Percentiles rank a stretch among this genome's conserved stretches.
These are phyloP conservation scores for Picea engelmannii DNA, from an alignment of 83 land plant species.

Conservation along the genomic window DNA sequence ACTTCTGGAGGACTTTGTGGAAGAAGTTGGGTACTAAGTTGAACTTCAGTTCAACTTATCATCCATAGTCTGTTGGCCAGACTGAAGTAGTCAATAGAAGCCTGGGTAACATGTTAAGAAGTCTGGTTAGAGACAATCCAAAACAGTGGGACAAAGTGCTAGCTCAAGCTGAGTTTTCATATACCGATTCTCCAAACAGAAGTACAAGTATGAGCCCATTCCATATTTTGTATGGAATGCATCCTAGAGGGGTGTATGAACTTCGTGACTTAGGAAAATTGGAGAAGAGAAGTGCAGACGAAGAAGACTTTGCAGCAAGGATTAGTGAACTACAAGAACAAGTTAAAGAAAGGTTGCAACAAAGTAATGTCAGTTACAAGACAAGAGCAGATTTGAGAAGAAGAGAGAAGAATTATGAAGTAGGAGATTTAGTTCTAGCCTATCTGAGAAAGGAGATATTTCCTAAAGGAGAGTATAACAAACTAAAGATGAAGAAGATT, in stretches of 20 bases:
- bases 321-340: constrained; percentile 23
- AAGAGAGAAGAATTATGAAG: not conserved
- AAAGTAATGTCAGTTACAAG: not conserved
- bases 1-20: not conserved
- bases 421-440: not conserved
- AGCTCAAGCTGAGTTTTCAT: constrained; percentile 21
- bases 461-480: not conserved
- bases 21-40: not conserved
- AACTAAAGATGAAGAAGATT: not conserved
- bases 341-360: not conserved
- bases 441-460: not conserved
- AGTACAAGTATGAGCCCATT: not conserved
- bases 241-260: too few species aligned
- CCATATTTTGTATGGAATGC: too few species aligned
- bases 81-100: constrained; percentile 8
- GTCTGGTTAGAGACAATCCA: not conserved
- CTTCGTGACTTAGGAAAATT: too few species aligned
- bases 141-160: not conserved
- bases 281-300: constrained; percentile 3
- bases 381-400: not conserved
- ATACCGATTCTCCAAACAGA: constrained; percentile 9
- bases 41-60: constrained; percentile 2
- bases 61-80: constrained; percentile 10
- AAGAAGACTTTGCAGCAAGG: constrained; percentile 2
- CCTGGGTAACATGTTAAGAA: not conserved